Conservation (phyloP, 306 rosid species). For the Spatholobus suberectus region DNA sequence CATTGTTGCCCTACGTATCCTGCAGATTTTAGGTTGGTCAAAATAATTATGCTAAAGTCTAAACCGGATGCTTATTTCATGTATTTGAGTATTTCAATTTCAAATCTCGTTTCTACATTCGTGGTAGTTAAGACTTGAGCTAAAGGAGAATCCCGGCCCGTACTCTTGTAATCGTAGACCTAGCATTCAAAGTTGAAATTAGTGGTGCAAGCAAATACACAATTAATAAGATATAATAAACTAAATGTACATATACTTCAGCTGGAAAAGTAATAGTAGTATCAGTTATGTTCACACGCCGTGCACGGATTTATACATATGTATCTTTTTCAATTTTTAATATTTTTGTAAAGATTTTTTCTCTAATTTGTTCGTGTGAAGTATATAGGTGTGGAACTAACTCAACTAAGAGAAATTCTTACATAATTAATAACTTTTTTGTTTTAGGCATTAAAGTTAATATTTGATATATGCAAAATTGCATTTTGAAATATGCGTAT, state of each 20-base stretch:
- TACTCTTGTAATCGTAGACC: background rate
- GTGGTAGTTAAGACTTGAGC: background rate
- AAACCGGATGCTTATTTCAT: background rate
- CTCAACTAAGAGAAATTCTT: no score
- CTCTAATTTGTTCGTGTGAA: background rate
- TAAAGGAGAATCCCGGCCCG: background rate
- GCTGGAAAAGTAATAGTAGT: background rate
- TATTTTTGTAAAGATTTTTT: background rate
- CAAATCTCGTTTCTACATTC: background rate
- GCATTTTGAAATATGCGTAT: background rate
- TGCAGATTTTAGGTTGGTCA: slow-evolving; percentile 29
- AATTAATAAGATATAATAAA: background rate
- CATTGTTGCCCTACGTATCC: background rate
- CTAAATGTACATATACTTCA: background rate
- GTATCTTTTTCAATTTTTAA: background rate
- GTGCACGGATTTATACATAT: background rate
- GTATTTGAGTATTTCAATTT: background rate
- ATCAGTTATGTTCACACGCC: background rate
- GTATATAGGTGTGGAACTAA: background rate
- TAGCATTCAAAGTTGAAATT: background rate
- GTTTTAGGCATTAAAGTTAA: background rate
- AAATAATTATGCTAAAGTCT: slow-evolving; percentile 29
- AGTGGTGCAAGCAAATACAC: background rate
- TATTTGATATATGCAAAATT: background rate
- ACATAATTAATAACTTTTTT: no score